Base-by-base conservation (phyloP, 2,329 filamentous ascomycete species). In the Colletotrichum nymphaeae region DNA sequence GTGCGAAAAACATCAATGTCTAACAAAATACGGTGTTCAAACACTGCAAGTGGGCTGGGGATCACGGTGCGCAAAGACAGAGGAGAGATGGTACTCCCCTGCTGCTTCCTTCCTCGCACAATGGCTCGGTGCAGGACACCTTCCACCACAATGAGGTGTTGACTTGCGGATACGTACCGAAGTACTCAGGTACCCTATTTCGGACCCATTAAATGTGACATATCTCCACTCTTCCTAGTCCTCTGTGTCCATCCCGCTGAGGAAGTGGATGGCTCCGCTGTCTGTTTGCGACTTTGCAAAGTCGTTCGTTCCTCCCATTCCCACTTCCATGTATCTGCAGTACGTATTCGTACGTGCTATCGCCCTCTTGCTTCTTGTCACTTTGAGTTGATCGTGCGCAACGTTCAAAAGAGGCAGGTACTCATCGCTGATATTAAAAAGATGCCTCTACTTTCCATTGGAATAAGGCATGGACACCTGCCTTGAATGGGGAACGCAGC, bases 31-130 rank as follows among this genome's bases (percentile, higher is more conserved):
- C 49, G 49, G 57, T 72, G 63, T 62, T 67, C 62, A 26, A 19
- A 53, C 69, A 35, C 28, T 16, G 30, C 57, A 49, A 37, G 58
- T 52, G 0, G 3, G 52, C 9, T 65, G 16, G 1, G 7, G 4
- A 30, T 12, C 53, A 72, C 69, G 63, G 65, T 69, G 69, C 58
- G 69, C 59, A 30, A 42, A n/a, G 52, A 42, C 30, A 37, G 68
- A 37, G 6, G 24, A 28, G 8, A 30, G 24, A 19, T 26, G n/a
- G 2, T 26, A 22, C 9, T 30, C 46, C 37, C 26, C 16, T 22
- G 22, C 19, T 14, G 11, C 35, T 16, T 57, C 37, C 14, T 32
- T 53, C 42, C 28, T 42, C 37, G 37, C 37, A 42, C 37, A 42
- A 19, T 14, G 37, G 6, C 37, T 42, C 37, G 3, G 37, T 42